These are phyloP conservation scores for Mucor velutinosus DNA, from an alignment of 371 early-diverging fungal genomes.

Conservation along the genomic window DNA sequence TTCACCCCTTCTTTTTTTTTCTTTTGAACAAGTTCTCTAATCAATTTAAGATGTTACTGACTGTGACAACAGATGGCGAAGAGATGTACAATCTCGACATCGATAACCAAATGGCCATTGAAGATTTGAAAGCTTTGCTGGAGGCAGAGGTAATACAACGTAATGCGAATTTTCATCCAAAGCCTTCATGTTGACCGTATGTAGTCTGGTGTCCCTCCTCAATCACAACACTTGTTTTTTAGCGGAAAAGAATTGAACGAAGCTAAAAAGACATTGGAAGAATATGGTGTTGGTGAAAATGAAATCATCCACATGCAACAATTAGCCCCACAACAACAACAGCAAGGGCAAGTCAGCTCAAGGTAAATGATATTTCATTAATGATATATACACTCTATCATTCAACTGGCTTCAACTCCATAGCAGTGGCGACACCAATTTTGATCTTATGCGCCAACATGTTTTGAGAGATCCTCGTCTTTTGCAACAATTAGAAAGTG, in stretches of 20 bases:
- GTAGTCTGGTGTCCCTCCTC: slow-evolving; percentile 62
- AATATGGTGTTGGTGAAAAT: slow-evolving; percentile 70
- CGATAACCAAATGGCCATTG: slow-evolving; percentile 79
- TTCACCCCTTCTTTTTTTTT: neutral
- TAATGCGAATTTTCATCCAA: neutral
- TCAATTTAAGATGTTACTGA: slow-evolving; percentile 52
- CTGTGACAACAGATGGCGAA: slow-evolving; percentile 65
- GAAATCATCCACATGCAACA: slow-evolving; percentile 72
- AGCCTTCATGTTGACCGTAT: neutral
- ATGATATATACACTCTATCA: neutral
- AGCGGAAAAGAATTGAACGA: slow-evolving; percentile 66
- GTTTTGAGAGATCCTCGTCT: slow-evolving; percentile 70
- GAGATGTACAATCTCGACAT: slow-evolving; percentile 74
- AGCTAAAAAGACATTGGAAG: slow-evolving; percentile 63
- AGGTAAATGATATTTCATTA: slow-evolving; percentile 1
- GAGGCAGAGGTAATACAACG: slow-evolving; percentile 71
- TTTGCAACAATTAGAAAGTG: slow-evolving; percentile 64
- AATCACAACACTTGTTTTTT: slow-evolving; percentile 50
- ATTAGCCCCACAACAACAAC: slow-evolving; percentile 10
- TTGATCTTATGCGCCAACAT: slow-evolving; percentile 79
- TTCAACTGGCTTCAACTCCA: neutral
- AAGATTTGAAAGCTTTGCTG: slow-evolving; percentile 80
- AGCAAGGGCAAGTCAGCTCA: slow-evolving; percentile 17
- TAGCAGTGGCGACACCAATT: slow-evolving; percentile 35
- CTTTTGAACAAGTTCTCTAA: neutral